Evolutionary conservation across 768 basidiomycete genomes (phyloP).

Genomic region (Pleurotus giganteus): DNA sequence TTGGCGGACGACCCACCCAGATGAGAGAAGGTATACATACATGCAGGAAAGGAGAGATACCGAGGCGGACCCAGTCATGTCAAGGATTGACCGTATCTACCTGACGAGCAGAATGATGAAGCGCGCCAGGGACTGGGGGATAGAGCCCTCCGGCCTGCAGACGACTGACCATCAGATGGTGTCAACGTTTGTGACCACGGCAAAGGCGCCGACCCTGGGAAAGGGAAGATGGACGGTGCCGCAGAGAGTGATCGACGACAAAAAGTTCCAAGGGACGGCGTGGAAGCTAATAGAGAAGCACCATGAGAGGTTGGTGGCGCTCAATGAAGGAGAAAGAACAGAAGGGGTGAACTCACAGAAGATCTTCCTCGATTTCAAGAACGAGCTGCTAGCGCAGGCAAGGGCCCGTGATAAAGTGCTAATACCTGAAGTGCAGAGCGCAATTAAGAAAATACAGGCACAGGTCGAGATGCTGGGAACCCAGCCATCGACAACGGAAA

Average conservation of each 20-base stretch:
- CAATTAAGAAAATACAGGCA: constrained; percentile 4
- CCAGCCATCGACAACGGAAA: not conserved
- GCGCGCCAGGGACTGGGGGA: constrained; percentile 23
- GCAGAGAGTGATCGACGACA: constrained; percentile 17
- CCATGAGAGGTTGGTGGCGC: constrained; percentile 1
- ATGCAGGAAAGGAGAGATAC: constrained; percentile 11
- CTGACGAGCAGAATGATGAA: constrained; percentile 12
- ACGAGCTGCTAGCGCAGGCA: not conserved
- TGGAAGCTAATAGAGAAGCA: not conserved
- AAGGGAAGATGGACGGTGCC: constrained; percentile 31
- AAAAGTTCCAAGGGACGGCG: constrained; percentile 10
- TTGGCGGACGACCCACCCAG: constrained; percentile 27
- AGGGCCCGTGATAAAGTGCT: constrained; percentile 12
- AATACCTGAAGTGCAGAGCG: constrained; percentile 6
- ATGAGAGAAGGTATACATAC: constrained; percentile 24
- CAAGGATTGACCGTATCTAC: constrained; percentile 37
- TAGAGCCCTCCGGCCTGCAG: constrained; percentile 14
- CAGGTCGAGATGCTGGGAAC: not conserved
- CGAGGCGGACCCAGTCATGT: constrained; percentile 12
- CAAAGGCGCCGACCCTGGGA: constrained; percentile 24
- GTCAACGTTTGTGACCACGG: constrained; percentile 17
- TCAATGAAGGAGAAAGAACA: constrained; percentile 2
- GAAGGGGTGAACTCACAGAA: constrained; percentile 9
- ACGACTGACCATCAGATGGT: constrained; percentile 32
- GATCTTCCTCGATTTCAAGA: constrained; percentile 10